These are phyloP conservation scores for Carpinus fangiana DNA, from an alignment of 306 rosid species.

Conservation along the genomic window DNA sequence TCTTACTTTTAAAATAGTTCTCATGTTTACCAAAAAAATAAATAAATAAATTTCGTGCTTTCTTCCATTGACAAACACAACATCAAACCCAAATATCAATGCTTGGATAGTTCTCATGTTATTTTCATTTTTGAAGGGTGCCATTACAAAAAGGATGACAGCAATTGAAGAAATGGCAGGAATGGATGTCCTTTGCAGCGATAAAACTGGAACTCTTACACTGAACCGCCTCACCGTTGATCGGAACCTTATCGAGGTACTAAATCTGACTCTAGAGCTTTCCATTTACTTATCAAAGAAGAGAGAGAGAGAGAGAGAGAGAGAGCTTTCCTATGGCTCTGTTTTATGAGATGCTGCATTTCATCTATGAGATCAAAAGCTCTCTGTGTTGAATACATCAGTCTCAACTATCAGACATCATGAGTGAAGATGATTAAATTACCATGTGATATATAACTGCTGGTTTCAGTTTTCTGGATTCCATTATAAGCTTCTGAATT, in stretches of 20 bases:
- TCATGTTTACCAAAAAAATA: not conserved
- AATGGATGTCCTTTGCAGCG: constrained; percentile 92
- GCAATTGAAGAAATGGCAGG: constrained; percentile 98
- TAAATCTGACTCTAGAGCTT: constrained; percentile 1
- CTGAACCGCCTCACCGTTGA: constrained; percentile 83
- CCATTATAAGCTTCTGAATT: constrained; percentile 9
- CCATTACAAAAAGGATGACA: constrained; percentile 90
- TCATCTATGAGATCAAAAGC: not conserved
- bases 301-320: too few relatives aligned
- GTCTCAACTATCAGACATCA: constrained; percentile 4
- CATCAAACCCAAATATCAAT: not conserved
- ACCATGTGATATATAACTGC: not conserved
- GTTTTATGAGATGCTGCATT: not conserved
- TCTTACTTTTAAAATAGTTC: constrained; percentile 6
- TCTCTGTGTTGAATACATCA: not conserved
- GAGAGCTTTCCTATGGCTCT: not conserved
- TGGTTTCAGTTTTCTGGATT: constrained; percentile 10
- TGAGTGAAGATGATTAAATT: constrained; percentile 1
- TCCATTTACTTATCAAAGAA: too few relatives aligned
- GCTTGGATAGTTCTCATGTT: constrained; percentile 21
- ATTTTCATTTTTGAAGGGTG: constrained; percentile 55
- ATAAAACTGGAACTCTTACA: constrained; percentile 90
- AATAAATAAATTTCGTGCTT: not conserved
- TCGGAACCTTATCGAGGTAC: constrained; percentile 69
- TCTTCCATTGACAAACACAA: not conserved